phyloP scores from a whole-genome alignment of 768 basidiomycete species.

The Cystofilobasidium ferigula region DNA sequence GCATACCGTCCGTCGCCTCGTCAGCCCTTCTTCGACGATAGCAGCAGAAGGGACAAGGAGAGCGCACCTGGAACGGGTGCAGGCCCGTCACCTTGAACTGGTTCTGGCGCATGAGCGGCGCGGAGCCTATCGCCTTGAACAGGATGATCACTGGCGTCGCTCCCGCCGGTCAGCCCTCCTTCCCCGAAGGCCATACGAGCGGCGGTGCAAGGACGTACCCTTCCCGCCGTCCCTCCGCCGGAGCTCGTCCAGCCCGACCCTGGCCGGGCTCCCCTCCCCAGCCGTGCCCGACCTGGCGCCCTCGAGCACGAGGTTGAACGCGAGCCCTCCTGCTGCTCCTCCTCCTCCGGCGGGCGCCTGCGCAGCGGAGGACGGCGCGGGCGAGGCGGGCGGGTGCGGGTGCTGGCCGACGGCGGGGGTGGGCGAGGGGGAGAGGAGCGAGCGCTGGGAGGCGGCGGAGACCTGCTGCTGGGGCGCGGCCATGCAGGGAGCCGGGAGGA shows the following conservation, averaged over 20 bases:
- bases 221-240: neutral
- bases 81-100: slow-evolving; percentile 94
- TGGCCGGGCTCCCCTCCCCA: neutral
- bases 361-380: neutral
- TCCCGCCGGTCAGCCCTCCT: neutral
- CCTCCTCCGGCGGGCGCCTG: neutral
- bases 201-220: neutral
- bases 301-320: slow-evolving; percentile 10
- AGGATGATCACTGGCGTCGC: slow-evolving; percentile 62
- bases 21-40: neutral
- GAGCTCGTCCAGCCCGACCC: neutral
- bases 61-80: slow-evolving; percentile 66
- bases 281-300: neutral
- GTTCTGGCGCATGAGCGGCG: slow-evolving; percentile 98
- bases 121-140: slow-evolving; percentile 95
- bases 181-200: neutral
- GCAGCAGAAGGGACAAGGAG: neutral
- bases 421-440: slow-evolving; percentile 24
- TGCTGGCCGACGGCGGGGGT: too few relatives aligned
- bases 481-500: neutral
- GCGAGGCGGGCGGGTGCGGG: slow-evolving; percentile 4
- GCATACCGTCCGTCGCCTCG: neutral
- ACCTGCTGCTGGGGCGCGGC: neutral
- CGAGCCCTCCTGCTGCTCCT: neutral
- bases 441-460: slow-evolving; percentile 6